Base-by-base conservation (phyloP, 371 early-diverging fungal genomes). In the Encephalitozoon cuniculi region DNA sequence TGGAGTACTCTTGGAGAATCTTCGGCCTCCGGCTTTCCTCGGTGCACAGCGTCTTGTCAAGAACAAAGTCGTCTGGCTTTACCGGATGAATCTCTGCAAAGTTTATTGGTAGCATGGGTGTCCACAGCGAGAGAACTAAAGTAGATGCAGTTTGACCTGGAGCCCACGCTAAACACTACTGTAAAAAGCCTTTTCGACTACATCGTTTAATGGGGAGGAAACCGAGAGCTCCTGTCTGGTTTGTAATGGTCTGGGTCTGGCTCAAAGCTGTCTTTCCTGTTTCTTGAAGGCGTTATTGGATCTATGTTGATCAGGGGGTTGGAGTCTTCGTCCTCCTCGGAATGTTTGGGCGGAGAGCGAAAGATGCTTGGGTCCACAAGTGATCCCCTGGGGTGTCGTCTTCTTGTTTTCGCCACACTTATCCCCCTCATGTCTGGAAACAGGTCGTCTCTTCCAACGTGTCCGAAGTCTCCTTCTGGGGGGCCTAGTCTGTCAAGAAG, bases 191-290 rank as follows among this genome's bases (percentile, higher is more conserved):
- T 34, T 25, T 5, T n/a, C 0, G n/a, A 4, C n/a, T 34, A 25
- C 34, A 59, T 11, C 11, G 59, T 59, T 18, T 18, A 30, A 59
- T 59, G 15, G 12, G 28, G 30, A 34, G 28, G 44, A 66, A 51
- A 46, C 15, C 51, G 28, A 12, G 11, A 5, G 30, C 28, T 69
- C 25, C 41, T 64, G 40, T 41, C 63, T 54, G 72, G 72, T 3
- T 63, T 41, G 39, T 43, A 64, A 64, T 71, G 12, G 49, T 71
- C 72, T 63, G 64, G 63, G 37, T 71, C 72, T 63, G 72, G 72
- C 59, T 59, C 59, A 59, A 59, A 59, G 41, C 43, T 63, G 25
- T 53, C 72, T 23, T 68, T 72, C 34, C 39, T 63, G 23, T 63
- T 72, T 66, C 64, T 68, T 21, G 71, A 71, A 25, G 63, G 63